phyloP scores from a whole-genome alignment of 768 basidiomycete genomes.

The Mycena belliarum region DNA sequence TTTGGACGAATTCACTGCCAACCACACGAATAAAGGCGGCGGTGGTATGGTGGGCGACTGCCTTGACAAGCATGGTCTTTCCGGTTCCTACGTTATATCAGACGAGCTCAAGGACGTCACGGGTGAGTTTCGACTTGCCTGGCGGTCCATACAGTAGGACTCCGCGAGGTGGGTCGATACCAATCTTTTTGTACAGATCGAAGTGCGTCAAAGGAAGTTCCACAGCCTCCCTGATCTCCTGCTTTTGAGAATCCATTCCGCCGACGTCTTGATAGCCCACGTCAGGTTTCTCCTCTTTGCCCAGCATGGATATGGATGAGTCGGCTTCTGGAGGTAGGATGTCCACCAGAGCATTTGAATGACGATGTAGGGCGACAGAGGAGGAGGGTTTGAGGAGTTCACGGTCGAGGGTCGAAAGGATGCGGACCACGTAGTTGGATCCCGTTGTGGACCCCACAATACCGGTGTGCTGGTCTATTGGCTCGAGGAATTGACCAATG shows the following conservation, averaged over 20 bases:
- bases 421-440: constrained; percentile 97
- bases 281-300: constrained; percentile 92
- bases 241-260: constrained; percentile 97
- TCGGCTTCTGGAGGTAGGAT: constrained; percentile 98
- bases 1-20: constrained; percentile 98
- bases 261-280: constrained; percentile 93
- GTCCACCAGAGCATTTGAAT: constrained; percentile 98
- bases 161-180: constrained; percentile 97
- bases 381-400: constrained; percentile 97
- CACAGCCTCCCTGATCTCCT: constrained; percentile 98
- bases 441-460: constrained; percentile 98
- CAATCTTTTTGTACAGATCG: constrained; percentile 98
- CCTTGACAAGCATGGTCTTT: constrained; percentile 98
- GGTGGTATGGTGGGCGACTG: constrained; percentile 97
- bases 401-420: constrained; percentile 93
- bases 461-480: constrained; percentile 95
- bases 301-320: constrained; percentile 93
- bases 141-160: constrained; percentile 97
- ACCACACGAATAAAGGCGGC: constrained; percentile 98
- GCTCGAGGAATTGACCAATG: constrained; percentile 98
- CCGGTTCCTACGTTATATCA: constrained; percentile 71
- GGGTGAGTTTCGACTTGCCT: constrained; percentile 47
- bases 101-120: not conserved
- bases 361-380: constrained; percentile 97
- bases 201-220: constrained; percentile 96